A percentile compares a stretch with the other conserved stretches of the same genome.
Conservation (phyloP, 768 basidiomycete genomes). For the Agrocybe pediades region DNA sequence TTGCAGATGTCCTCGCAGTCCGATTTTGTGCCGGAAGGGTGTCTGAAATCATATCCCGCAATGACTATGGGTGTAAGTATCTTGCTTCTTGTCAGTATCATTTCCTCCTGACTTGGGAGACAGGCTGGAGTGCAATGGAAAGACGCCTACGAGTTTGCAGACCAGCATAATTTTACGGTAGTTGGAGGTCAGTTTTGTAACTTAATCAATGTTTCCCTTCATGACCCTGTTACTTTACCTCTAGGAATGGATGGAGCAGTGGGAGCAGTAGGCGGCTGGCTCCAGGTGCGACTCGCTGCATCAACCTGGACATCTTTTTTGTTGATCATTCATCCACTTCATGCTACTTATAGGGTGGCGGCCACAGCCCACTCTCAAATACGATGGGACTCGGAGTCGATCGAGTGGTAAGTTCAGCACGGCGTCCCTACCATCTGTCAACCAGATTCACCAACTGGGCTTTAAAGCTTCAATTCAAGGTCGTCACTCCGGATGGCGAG, state of each 20-base stretch:
- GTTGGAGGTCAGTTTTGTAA: conserved; percentile 32
- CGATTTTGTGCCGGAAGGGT: conserved; percentile 37
- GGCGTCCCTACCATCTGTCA: neutral
- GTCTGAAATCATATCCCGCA: conserved; percentile 23
- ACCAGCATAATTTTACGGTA: conserved; percentile 42
- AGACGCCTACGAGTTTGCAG: conserved; percentile 46
- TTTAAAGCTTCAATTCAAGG: conserved; percentile 44
- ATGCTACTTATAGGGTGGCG: conserved; percentile 35
- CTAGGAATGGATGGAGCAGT: conserved; percentile 32
- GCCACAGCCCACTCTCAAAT: conserved; percentile 44
- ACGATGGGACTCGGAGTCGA: conserved; percentile 49
- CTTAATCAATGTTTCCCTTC: neutral
- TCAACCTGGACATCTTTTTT: neutral
- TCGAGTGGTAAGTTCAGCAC: conserved; percentile 35
- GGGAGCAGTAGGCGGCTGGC: conserved; percentile 38
- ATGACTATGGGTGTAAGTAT: conserved; percentile 40
- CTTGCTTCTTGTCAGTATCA: neutral
- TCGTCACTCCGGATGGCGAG: conserved; percentile 54
- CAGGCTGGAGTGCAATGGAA: conserved; percentile 49
- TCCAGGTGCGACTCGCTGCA: conserved; percentile 17
- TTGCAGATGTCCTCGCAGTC: conserved; percentile 35
- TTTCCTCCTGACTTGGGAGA: neutral
- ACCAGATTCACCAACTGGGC: neutral
- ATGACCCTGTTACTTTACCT: neutral
- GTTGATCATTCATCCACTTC: neutral